phyloP scores from a whole-genome alignment of 306 rosid genomes.

The Sphenostylis stenocarpa region DNA sequence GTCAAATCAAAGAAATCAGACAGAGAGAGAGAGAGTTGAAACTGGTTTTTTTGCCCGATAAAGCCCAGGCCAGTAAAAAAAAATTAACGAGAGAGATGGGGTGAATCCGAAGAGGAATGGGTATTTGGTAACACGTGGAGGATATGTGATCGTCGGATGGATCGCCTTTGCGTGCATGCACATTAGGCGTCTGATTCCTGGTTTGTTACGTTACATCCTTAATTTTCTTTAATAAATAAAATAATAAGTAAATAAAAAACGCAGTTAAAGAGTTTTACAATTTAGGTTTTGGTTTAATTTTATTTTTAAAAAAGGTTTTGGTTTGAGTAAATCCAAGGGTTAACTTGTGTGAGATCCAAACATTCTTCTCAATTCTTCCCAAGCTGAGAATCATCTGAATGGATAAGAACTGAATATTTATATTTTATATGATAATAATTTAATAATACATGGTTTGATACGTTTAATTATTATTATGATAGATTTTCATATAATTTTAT shows the following conservation, averaged over 20 bases:
- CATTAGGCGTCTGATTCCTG: not conserved
- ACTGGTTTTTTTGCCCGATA: not conserved
- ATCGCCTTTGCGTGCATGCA: not conserved
- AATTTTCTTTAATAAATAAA: no score
- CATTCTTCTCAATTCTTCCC: no score
- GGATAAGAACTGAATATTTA: not conserved
- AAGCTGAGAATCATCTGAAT: no score
- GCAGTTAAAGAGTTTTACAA: no score
- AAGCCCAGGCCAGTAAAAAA: slow-evolving; percentile 26
- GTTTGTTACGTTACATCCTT: not conserved
- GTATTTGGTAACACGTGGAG: not conserved
- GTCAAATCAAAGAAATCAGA: slow-evolving; percentile 18
- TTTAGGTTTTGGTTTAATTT: not conserved
- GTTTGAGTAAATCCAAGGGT: not conserved
- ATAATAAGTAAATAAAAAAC: no score
- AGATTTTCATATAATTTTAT: no score
- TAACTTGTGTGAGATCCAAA: no score
- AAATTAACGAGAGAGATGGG: not conserved
- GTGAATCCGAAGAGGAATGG: not conserved
- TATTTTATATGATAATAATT: no score
- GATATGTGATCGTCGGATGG: not conserved
- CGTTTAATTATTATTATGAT: no score
- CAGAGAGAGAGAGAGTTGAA: slow-evolving; percentile 29
- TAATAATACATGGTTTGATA: no score
- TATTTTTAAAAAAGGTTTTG: no score